Conservation (phyloP, 1,139 yeast species). For the Pichia sp. region DNA sequence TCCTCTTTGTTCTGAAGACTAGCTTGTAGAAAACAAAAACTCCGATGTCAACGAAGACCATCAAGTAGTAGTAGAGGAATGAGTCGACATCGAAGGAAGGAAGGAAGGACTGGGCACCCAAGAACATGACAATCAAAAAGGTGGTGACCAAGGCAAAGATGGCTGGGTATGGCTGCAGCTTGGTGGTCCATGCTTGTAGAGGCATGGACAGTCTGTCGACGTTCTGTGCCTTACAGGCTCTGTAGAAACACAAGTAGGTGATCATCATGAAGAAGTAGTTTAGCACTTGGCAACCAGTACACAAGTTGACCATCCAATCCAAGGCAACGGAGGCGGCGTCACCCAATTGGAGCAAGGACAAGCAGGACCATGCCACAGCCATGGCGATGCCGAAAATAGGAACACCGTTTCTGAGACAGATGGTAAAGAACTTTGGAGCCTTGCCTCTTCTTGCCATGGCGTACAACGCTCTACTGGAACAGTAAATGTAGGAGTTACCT, state of each 20-base stretch:
- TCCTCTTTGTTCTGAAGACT: constrained; percentile 39
- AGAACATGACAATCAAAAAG: constrained; percentile 36
- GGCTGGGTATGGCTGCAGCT: constrained; percentile 41
- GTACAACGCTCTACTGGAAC: constrained; percentile 37
- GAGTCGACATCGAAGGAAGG: constrained; percentile 41
- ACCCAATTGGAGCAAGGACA: constrained; percentile 40
- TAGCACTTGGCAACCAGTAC: constrained; percentile 48
- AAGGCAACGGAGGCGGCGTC: constrained; percentile 39
- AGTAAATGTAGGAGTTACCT: constrained; percentile 38
- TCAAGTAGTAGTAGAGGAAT: constrained; percentile 44
- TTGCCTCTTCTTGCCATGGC: constrained; percentile 36
- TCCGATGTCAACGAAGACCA: constrained; percentile 37
- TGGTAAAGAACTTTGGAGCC: constrained; percentile 34
- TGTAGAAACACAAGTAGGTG: constrained; percentile 41
- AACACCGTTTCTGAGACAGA: constrained; percentile 34
- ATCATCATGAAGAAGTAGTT: constrained; percentile 45
- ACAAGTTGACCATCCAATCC: constrained; percentile 45
- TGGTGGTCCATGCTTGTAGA: constrained; percentile 37
- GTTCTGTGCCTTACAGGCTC: constrained; percentile 41
- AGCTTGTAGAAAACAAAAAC: constrained; percentile 38
- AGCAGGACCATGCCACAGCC: constrained; percentile 35
- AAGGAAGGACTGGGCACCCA: constrained; percentile 40
- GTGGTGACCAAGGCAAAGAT: constrained; percentile 32
- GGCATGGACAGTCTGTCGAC: constrained; percentile 37
- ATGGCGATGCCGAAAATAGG: constrained; percentile 31